Evolutionary conservation across 352 stramenopile genomes (phyloP).

Genomic region (Phytophthora vignae): DNA sequence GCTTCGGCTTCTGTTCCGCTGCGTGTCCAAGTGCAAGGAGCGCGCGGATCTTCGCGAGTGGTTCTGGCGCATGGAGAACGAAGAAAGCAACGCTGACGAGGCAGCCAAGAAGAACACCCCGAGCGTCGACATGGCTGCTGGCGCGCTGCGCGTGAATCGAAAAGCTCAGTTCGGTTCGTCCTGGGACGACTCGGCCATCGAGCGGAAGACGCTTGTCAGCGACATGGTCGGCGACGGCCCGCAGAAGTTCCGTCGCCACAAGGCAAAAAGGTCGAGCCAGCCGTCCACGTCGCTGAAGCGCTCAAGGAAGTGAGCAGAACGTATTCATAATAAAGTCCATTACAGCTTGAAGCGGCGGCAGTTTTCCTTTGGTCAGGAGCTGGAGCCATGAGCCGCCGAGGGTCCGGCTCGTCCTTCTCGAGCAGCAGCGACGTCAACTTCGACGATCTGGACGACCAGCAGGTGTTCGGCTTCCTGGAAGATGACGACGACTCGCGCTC

Average conservation of each 20-base stretch:
- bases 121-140: slow-evolving; percentile 21
- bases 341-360: neutral
- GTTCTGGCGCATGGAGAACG: slow-evolving; percentile 74
- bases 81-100: slow-evolving; percentile 16
- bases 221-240: slow-evolving; percentile 56
- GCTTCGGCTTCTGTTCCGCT: slow-evolving; percentile 72
- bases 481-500: slow-evolving; percentile 43
- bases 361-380: neutral
- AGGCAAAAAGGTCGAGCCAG: slow-evolving; percentile 39
- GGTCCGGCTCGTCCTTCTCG: slow-evolving; percentile 52
- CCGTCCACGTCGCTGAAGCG: slow-evolving; percentile 26
- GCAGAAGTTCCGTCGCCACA: slow-evolving; percentile 49
- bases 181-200: slow-evolving; percentile 81
- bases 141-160: slow-evolving; percentile 66
- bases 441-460: slow-evolving; percentile 64
- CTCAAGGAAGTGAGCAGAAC: slow-evolving; percentile 31
- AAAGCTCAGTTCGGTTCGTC: slow-evolving; percentile 81
- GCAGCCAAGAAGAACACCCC: slow-evolving; percentile 3
- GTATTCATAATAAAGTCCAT: slow-evolving; percentile 21
- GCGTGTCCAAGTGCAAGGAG: slow-evolving; percentile 73
- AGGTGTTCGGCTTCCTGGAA: slow-evolving; percentile 64
- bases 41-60: slow-evolving; percentile 79
- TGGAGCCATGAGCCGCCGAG: slow-evolving; percentile 36
- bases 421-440: slow-evolving; percentile 70
- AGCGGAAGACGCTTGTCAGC: slow-evolving; percentile 80